A percentile compares a stretch with the other conserved stretches of the same genome.
Evolutionary conservation across 257 asterid species (phyloP).

Genomic region (Solanum ossicruentum): DNA sequence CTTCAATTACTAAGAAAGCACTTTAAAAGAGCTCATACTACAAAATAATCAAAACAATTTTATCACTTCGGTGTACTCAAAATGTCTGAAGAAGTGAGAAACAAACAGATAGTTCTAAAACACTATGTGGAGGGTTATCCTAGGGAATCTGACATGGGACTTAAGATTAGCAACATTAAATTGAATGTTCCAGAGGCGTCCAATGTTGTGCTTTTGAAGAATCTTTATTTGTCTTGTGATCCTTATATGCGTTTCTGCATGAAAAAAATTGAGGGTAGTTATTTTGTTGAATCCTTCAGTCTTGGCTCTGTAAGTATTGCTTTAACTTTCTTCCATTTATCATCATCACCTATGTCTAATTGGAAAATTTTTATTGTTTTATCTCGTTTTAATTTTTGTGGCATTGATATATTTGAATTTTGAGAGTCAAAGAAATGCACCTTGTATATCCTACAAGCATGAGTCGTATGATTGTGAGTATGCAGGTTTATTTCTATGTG

Average conservation of each 20-base stretch:
- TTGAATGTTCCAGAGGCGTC: constrained; percentile 4
- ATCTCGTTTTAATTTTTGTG: too few relatives aligned
- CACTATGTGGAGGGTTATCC: not conserved
- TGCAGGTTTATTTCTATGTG: too few relatives aligned
- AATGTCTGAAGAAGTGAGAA: not conserved
- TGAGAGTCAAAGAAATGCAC: not conserved
- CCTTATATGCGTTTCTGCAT: constrained; percentile 29
- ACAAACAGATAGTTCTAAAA: not conserved
- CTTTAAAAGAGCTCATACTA: too few relatives aligned
- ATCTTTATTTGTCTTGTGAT: constrained; percentile 41
- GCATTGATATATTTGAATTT: too few relatives aligned
- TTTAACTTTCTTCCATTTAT: too few relatives aligned
- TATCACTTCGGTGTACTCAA: too few relatives aligned
- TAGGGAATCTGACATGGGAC: not conserved
- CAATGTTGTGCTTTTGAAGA: constrained; percentile 28
- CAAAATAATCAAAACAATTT: too few relatives aligned
- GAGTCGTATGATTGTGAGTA: not conserved
- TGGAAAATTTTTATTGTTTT: too few relatives aligned
- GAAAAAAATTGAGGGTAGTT: constrained; percentile 1
- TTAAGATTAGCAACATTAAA: not conserved
- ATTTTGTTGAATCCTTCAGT: not conserved
- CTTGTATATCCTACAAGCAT: too few relatives aligned
- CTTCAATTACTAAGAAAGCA: too few relatives aligned
- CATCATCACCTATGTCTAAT: too few relatives aligned
- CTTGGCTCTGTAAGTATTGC: constrained; percentile 11